Evolutionary conservation across 2,329 filamentous ascomycete genomes (phyloP).

Genomic region (Dactylella cylindrospora): DNA sequence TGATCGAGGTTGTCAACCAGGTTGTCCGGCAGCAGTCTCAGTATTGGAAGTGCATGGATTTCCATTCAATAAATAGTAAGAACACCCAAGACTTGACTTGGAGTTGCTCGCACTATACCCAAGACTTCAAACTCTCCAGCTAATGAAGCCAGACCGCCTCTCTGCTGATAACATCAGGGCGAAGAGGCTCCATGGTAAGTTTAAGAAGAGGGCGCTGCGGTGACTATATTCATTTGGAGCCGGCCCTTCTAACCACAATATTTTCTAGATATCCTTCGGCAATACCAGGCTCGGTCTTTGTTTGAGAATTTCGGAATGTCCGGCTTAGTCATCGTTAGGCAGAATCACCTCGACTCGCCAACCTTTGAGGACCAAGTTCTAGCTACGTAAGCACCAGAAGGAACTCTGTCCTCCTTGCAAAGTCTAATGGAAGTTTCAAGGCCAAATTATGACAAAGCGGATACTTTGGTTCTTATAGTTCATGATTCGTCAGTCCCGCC

Average conservation of each 20-base stretch:
- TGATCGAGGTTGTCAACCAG: constrained; percentile 60
- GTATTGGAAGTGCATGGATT: constrained; percentile 32
- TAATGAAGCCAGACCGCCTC: constrained; percentile 40
- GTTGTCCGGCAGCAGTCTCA: constrained; percentile 62
- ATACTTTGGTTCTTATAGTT: constrained; percentile 77
- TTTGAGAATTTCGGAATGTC: constrained; percentile 75
- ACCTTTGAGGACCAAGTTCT: constrained; percentile 85
- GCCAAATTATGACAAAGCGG: constrained; percentile 65
- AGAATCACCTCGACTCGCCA: constrained; percentile 63
- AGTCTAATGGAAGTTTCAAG: constrained; percentile 51
- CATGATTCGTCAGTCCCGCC: constrained; percentile 74
- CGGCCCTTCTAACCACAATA: constrained; percentile 45
- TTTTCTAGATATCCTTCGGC: constrained; percentile 68
- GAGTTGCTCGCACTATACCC: neutral
- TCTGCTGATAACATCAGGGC: constrained; percentile 37
- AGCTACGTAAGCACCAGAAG: constrained; percentile 62
- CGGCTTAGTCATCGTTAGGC: constrained; percentile 75
- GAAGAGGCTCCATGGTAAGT: constrained; percentile 33
- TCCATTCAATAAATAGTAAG: constrained; percentile 37
- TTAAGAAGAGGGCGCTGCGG: neutral
- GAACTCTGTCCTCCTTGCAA: neutral
- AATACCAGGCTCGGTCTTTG: constrained; percentile 71
- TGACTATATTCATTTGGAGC: constrained; percentile 1
- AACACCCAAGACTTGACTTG: neutral
- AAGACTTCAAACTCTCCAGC: constrained; percentile 3